Percentiles rank a stretch among this genome's conserved stretches.
Evolutionary conservation across 1,284 basidiomycete genomes (phyloP).

Genomic region (Erythrobasidium hasegawianum): DNA sequence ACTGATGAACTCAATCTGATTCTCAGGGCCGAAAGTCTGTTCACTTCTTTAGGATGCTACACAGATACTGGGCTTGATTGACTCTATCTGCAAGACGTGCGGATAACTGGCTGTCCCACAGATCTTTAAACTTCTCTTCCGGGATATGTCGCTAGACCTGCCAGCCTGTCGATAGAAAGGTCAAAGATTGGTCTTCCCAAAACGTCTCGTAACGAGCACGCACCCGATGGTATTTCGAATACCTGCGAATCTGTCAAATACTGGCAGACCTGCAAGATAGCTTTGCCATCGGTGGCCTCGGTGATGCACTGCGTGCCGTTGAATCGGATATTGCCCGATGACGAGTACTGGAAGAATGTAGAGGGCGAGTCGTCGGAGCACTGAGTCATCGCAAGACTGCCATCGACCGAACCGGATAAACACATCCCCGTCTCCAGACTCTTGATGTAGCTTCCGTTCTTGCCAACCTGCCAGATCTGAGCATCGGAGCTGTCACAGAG

Average conservation of each 20-base stretch:
- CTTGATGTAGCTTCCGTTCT: slow-evolving; percentile 16
- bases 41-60: too few relatives aligned
- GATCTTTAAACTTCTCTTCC: too few relatives aligned
- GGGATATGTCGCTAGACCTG: too few relatives aligned
- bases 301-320: slow-evolving; percentile 4
- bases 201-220: neutral
- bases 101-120: too few relatives aligned
- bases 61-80: too few relatives aligned
- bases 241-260: slow-evolving; percentile 22
- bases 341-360: slow-evolving; percentile 7
- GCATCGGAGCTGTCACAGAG: slow-evolving; percentile 9
- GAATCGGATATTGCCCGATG: slow-evolving; percentile 17
- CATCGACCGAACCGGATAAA: slow-evolving; percentile 1
- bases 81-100: too few relatives aligned
- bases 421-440: slow-evolving; percentile 1
- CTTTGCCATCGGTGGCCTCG: slow-evolving; percentile 7
- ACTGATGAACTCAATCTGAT: too few relatives aligned
- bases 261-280: slow-evolving; percentile 6
- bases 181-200: neutral
- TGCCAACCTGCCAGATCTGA: slow-evolving; percentile 16
- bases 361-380: neutral
- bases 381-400: slow-evolving; percentile 3
- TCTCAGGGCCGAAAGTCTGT: too few relatives aligned
- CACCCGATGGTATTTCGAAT: slow-evolving; percentile 25
- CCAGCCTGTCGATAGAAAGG: too few relatives aligned